Evolutionary conservation across 345 rosid genomes (phyloP), one percentile per base, ranked within the genome.

Genomic region (Gossypium anomalum): DNA sequence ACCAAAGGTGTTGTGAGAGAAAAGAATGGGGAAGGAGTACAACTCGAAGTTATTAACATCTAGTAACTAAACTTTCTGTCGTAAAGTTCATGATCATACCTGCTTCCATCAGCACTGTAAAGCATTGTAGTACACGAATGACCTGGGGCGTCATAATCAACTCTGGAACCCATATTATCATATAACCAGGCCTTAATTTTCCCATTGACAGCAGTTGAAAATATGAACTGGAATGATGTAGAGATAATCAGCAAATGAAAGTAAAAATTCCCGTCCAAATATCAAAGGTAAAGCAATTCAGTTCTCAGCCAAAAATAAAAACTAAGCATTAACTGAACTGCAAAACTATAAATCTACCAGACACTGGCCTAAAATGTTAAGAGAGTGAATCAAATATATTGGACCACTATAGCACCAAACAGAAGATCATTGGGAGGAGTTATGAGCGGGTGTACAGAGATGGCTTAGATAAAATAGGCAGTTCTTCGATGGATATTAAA

Each of bases 101-200:
- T 83, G 71, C 86, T 85, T 38, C 94, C 98, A 84, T 91, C 93
- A 38, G 93, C 93, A 85, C 97, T 91, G 71, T 91, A 91, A 80
- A 83, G 90, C 97, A 93, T 89, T 9, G 86, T 89, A 68, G 97
- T 91, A 58, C 98, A 91, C 86, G 89, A 86, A 27, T 78, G 88
- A 47, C 94, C 92, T 2, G 93, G 94, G 69, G 98, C 97, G 83
- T 89, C 92, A 78, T 86, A 89, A 76, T 91, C 93, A 75, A 93
- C 93, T 82, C 94, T 86, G 55, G 98, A 84, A 57, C 94, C 94
- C 86, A 83, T 0, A 80, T 85, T 87, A 80, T 93, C 97, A 85
- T 90, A 93, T 16, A 91, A 86, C 97, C 98, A 93, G 15, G 90
- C 94, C 82, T 93, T 93, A 76, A 93, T 91, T 78, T 91, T 93